Percentiles rank a stretch among this genome's conserved stretches.
Conservation (phyloP, 352 stramenopile genomes). For the Phytophthora agathidicida region DNA sequence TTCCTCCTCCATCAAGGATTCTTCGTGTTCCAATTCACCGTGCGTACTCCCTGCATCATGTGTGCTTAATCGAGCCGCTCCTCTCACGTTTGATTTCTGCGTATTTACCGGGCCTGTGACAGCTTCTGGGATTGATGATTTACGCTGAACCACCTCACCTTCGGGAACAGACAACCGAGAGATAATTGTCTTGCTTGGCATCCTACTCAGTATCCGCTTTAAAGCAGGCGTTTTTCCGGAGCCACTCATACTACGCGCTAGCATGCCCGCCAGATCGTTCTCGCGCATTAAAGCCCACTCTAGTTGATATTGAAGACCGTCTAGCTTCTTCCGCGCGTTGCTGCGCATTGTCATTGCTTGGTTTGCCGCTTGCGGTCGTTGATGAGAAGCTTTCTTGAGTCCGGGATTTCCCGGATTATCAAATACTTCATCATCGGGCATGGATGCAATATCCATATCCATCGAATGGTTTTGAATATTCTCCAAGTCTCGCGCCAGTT, state of each 20-base stretch:
- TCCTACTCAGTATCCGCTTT: slow-evolving; percentile 61
- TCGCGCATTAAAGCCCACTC: slow-evolving; percentile 77
- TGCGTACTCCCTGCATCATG: neutral
- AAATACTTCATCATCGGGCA: slow-evolving; percentile 17
- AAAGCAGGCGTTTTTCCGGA: slow-evolving; percentile 28
- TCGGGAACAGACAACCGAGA: slow-evolving; percentile 37
- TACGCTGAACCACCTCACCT: slow-evolving; percentile 8
- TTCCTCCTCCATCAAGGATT: slow-evolving; percentile 17
- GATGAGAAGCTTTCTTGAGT: slow-evolving; percentile 14
- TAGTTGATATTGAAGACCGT: slow-evolving; percentile 47
- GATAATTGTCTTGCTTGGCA: slow-evolving; percentile 71
- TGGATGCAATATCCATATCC: slow-evolving; percentile 15
- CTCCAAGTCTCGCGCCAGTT: slow-evolving; percentile 65
- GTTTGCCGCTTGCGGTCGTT: slow-evolving; percentile 6
- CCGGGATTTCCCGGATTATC: slow-evolving; percentile 6
- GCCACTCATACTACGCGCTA: slow-evolving; percentile 21
- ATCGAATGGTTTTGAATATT: slow-evolving; percentile 38
- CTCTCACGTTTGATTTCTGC: slow-evolving; percentile 2
- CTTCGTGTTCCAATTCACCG: neutral
- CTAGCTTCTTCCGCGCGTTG: slow-evolving; percentile 52
- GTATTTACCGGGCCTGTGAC: neutral
- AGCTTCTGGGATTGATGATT: neutral
- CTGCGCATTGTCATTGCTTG: slow-evolving; percentile 41
- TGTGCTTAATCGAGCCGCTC: neutral
- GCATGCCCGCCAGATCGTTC: slow-evolving; percentile 54